Evolutionary conservation across 2,329 filamentous ascomycete genomes (phyloP).

Genomic region (Aphanoascus verrucosus): DNA sequence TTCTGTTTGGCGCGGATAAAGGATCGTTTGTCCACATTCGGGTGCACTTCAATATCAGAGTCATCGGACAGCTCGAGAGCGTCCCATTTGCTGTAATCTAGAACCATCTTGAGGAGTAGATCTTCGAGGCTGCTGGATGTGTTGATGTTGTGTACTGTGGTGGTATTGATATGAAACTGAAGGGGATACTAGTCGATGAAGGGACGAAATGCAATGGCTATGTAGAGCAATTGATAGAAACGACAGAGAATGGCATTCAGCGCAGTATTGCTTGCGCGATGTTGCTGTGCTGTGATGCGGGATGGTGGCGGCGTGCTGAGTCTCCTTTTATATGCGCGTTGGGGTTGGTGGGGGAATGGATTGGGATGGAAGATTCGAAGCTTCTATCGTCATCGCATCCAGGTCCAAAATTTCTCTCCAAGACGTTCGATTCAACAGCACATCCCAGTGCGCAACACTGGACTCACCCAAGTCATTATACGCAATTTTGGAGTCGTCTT

Average conservation of each 20-base stretch:
- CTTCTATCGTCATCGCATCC: slow-evolving; percentile 7
- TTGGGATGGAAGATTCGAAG: slow-evolving; percentile 11
- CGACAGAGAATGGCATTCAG: background rate
- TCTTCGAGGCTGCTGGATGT: background rate
- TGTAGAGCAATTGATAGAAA: background rate
- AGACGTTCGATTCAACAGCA: background rate
- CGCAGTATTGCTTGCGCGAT: background rate
- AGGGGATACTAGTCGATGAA: background rate
- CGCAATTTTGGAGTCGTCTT: background rate
- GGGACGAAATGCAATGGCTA: background rate
- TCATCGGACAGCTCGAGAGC: slow-evolving; percentile 94
- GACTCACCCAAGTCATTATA: background rate
- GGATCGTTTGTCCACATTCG: slow-evolving; percentile 95
- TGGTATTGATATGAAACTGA: background rate
- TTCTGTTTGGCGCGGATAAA: slow-evolving; percentile 98
- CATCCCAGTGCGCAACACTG: background rate
- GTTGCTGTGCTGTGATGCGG: background rate
- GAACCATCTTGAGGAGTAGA: slow-evolving; percentile 34
- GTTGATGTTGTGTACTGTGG: too few relatives aligned
- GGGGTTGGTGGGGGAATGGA: background rate
- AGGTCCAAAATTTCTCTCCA: background rate
- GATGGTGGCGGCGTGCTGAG: slow-evolving; percentile 1
- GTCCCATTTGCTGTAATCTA: slow-evolving; percentile 59
- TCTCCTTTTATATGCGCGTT: background rate
- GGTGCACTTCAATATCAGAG: slow-evolving; percentile 95